Conservation (phyloP, 2,329 filamentous ascomycete species). For the Diaporthe humulicola region DNA sequence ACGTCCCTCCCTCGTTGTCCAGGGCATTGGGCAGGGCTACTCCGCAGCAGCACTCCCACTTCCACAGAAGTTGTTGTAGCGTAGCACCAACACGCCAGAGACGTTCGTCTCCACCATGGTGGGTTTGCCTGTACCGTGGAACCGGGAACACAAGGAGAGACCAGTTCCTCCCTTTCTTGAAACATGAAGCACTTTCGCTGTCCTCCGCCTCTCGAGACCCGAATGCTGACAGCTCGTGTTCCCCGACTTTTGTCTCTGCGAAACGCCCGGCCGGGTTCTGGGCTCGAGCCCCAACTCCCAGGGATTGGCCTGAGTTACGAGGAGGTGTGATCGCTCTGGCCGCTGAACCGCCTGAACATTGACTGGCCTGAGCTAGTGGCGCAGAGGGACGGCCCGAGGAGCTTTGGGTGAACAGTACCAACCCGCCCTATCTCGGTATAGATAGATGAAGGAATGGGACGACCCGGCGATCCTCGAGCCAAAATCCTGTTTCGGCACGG, state of each 20-base stretch:
- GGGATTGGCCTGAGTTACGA: slow-evolving; percentile 29
- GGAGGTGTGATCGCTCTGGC: slow-evolving; percentile 1
- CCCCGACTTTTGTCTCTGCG: slow-evolving; percentile 8
- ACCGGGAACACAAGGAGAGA: slow-evolving; percentile 17
- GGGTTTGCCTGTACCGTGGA: slow-evolving; percentile 18
- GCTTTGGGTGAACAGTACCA: slow-evolving; percentile 4
- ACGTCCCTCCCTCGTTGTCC: slow-evolving; percentile 18
- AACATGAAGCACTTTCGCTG: slow-evolving; percentile 5
- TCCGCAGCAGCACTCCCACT: neutral
- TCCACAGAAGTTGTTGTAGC: neutral
- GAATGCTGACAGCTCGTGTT: slow-evolving; percentile 31
- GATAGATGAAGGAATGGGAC: neutral
- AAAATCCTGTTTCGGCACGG: slow-evolving; percentile 11
- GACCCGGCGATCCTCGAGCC: slow-evolving; percentile 15
- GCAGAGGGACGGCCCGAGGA: slow-evolving; percentile 27
- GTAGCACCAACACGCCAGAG: slow-evolving; percentile 4
- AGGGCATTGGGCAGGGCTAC: neutral
- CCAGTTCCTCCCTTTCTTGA: slow-evolving; percentile 11
- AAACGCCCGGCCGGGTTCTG: slow-evolving; percentile 4
- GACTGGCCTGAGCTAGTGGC: slow-evolving; percentile 18
- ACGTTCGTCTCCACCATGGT: slow-evolving; percentile 10
- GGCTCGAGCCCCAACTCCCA: slow-evolving; percentile 17
- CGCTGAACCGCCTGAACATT: neutral
- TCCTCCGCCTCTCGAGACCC: slow-evolving; percentile 14
- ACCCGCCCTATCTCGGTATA: too few species aligned